Base-by-base conservation (phyloP, 352 stramenopile genomes). In the Phytophthora citrophthora region DNA sequence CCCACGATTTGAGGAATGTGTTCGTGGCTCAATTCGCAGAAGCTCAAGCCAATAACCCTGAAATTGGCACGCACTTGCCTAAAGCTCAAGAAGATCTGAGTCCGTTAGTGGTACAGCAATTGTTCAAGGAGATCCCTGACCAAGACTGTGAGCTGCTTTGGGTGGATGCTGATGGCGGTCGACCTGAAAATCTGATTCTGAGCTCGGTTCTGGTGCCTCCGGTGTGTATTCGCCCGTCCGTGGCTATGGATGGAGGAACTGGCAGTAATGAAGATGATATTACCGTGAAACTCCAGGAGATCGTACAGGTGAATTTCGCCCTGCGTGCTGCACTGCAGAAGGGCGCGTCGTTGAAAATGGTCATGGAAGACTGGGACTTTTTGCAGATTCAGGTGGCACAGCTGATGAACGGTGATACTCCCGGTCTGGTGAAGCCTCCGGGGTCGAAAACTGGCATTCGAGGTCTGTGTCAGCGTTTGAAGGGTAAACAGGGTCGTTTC, bases 321-420 rank as follows among this genome's bases (percentile, higher is more conserved):
- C 81, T 99, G 3, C 86, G 95, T 51, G 78, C 96, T 8, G 96
- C 95, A 20, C 82, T 99, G 24, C 85, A 88, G 38, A 97, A 98
- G 39, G 98, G 98, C 34, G 95, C 93, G 34, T 97, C 94, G 55
- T 94, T 99, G 45, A 98, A 98, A 49, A 99, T 98, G 74, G 97
- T 99, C 47, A 98, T 99, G 88, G 97, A 99, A 75, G 91, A 98
- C 75, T 99, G 97, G 97, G 97, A 99, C 70, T 98, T 99, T 65
- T 81, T 99, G 57, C 98, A 99, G 83, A 93, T 95, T 67, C 89
- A 98, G 68, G 96, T 99, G 13, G 95, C 96, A 6, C 93, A 99
- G 70, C 98, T 99, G 48, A 98, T 99, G 72, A 99, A 99, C 78
- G 97, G 97, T 15, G 98, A 99, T 57, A 97, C 98, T 8, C 97